phyloP scores from a whole-genome alignment of 306 rosid genomes.

The Glycyrrhiza uralensis region DNA sequence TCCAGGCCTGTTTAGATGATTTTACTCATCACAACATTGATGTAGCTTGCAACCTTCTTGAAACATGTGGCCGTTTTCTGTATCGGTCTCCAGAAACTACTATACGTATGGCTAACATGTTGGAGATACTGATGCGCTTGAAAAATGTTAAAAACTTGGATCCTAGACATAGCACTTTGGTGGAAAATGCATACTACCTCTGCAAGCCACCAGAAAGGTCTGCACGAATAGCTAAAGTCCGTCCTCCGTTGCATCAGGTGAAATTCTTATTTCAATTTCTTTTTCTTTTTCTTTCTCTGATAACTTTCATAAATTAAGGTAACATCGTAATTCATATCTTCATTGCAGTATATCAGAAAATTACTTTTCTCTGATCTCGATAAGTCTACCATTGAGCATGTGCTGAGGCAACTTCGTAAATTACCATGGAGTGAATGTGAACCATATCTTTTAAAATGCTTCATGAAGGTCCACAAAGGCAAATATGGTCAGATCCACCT shows the following conservation, averaged over 20 bases:
- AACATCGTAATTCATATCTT: neutral
- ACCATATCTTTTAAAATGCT: conserved; percentile 86
- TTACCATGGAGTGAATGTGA: conserved; percentile 98
- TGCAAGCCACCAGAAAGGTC: conserved; percentile 99
- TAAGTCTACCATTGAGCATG: conserved; percentile 89
- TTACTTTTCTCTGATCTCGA: conserved; percentile 95
- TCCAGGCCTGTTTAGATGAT: conserved; percentile 97
- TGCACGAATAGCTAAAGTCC: conserved; percentile 88
- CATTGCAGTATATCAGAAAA: conserved; percentile 87
- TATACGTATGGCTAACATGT: conserved; percentile 90
- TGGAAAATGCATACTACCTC: conserved; percentile 97
- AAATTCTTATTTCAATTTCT: neutral
- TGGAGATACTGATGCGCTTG: conserved; percentile 98
- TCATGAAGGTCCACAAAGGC: conserved; percentile 95
- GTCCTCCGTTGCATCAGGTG: conserved; percentile 99
- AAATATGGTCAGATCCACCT: conserved; percentile 98
- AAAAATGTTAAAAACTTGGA: conserved; percentile 98
- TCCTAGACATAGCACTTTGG: conserved; percentile 98
- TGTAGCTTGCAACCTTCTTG: conserved; percentile 98
- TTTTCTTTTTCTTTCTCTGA: neutral
- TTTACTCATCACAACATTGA: conserved; percentile 99
- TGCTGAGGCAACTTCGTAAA: conserved; percentile 96
- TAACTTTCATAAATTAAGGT: conserved; percentile 5
- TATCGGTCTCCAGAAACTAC: conserved; percentile 98
- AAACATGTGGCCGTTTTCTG: conserved; percentile 96